Conservation (phyloP, 345 rosid species). For the Hirschfeldia incana region DNA sequence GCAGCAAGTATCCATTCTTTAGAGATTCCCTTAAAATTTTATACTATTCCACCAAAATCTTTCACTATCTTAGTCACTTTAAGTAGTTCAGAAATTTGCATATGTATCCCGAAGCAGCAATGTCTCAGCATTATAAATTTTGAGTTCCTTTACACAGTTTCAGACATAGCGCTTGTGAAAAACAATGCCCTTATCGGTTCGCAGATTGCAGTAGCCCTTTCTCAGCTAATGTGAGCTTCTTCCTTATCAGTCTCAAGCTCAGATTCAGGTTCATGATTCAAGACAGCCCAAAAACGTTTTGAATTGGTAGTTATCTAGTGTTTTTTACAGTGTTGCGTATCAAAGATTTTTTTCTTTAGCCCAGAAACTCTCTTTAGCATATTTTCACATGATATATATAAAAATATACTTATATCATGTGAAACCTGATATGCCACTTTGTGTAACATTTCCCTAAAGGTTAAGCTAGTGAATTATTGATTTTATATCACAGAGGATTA, state of each 20-base stretch:
- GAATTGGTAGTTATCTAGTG: slow-evolving; percentile 2
- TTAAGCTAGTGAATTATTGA: neutral
- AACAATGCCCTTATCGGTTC: slow-evolving; percentile 78
- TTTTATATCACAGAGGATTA: neutral
- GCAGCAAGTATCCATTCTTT: slow-evolving; percentile 77
- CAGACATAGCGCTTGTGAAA: slow-evolving; percentile 82
- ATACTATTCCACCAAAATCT: neutral
- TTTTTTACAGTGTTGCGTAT: slow-evolving; percentile 4
- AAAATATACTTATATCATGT: neutral
- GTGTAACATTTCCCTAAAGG: neutral
- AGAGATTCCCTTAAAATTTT: slow-evolving; percentile 5
- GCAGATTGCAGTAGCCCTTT: slow-evolving; percentile 72
- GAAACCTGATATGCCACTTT: neutral
- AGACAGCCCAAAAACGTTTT: slow-evolving; percentile 22
- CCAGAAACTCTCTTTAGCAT: slow-evolving; percentile 13
- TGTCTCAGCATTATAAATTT: slow-evolving; percentile 15
- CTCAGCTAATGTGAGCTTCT: slow-evolving; percentile 49
- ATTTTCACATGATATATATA: neutral
- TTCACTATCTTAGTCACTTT: neutral
- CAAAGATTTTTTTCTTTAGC: neutral
- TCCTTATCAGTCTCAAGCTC: slow-evolving; percentile 13
- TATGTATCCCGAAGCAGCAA: neutral
- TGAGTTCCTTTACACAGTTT: slow-evolving; percentile 48
- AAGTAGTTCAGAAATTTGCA: neutral
- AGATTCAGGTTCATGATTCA: slow-evolving; percentile 20